phyloP scores from a whole-genome alignment of 169 alveolate genomes.

The Plasmodium gallinaceum region DNA sequence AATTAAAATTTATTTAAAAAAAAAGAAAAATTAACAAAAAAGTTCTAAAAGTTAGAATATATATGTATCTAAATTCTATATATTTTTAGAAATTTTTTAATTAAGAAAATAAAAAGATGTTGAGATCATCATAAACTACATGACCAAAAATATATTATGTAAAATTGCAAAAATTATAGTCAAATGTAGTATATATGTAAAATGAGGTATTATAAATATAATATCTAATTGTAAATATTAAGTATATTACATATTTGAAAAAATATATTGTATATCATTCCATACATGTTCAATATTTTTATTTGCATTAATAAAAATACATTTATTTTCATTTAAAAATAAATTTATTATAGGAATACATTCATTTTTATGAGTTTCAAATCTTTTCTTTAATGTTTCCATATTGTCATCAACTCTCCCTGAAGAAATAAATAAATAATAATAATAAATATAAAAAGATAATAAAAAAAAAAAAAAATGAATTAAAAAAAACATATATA shows the following conservation, averaged over 20 bases:
- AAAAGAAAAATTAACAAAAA: no score
- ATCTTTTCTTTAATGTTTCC: conserved; percentile 93
- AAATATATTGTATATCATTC: conserved; percentile 78
- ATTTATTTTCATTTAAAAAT: conserved; percentile 87
- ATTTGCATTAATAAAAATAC: conserved; percentile 86
- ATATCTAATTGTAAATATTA: no score
- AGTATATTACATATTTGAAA: conserved; percentile 42
- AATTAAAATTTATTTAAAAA: no score
- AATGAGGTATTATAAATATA: no score
- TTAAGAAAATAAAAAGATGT: no score
- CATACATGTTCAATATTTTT: conserved; percentile 88
- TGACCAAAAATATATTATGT: no score
- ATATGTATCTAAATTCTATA: no score
- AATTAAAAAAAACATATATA: neutral
- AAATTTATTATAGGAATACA: conserved; percentile 93
- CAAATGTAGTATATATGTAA: no score
- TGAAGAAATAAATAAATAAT: neutral
- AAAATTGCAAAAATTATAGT: no score
- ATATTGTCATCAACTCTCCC: conserved; percentile 97
- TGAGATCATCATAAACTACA: no score
- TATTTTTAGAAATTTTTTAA: no score
- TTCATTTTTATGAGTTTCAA: conserved; percentile 92
- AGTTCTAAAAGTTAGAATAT: no score
- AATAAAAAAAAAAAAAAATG: conserved; percentile 1
- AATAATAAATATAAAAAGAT: neutral